Evolutionary conservation across 108 stramenopile species (phyloP), one percentile per base, ranked within the genome.

Genomic region (Asterionellopsis glacialis): DNA sequence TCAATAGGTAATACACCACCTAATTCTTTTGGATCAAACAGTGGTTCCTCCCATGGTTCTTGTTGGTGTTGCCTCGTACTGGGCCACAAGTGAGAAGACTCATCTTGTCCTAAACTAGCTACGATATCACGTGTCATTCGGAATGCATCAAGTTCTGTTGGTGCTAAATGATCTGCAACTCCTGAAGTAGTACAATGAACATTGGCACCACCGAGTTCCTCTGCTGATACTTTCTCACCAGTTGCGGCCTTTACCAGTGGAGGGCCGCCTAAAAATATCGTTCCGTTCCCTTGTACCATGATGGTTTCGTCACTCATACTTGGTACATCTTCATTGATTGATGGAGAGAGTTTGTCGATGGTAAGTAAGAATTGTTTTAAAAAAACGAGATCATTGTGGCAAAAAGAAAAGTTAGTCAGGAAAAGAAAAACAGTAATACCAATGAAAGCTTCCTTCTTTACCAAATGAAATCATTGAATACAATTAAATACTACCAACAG

Each of bases 211-310:
- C 98, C 98, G 51, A 99, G 69, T 25, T 95, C 95, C 65, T 99
- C 95, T n/a, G 97, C 94, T 21, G 91, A 65, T 12, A 99, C 95
- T 25, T 91, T 79, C 68, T 99, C 97, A 22, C 97, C 96, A 10
- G 97, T 99, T 4, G 98, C 98, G 0, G 97, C 97, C 58, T 93
- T 94, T 13, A 99, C 98, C 41, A 99, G 75, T n/a, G 98, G 98
- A 23, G 98, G 98, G n/a, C 98, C 98, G 39, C 94, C 98, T 41
- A 99, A 68, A 75, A 99, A 99, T 44, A 99, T 96, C 27, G 98
- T 99, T 0, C 97, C 98, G 59, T 95, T 96, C 22, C 96, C 96
- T 45, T 85, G 68, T 1, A 99, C 98, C 55, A 99, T 99, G 21
- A 99, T 77, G 45, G 79, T 92, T 64, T 99, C 97, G 63, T 99